These are phyloP conservation scores for Capsella rubella DNA, from an alignment of 441 rosid species.

Conservation along the genomic window DNA sequence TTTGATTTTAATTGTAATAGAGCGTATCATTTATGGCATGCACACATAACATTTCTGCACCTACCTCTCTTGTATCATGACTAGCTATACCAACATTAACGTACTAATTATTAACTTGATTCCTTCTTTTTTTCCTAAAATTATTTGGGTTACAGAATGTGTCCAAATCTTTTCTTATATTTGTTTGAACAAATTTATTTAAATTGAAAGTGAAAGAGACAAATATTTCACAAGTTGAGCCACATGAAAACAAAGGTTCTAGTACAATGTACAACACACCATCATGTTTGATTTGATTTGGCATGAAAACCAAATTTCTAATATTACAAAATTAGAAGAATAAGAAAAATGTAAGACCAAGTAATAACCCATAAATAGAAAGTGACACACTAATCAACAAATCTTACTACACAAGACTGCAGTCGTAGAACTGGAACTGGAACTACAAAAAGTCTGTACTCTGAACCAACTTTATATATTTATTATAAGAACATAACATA, in stretches of 20 bases:
- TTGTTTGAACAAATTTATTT: too few species aligned
- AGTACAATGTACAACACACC: constrained; percentile 45
- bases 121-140: not conserved
- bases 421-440: constrained; percentile 19
- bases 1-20: constrained; percentile 4
- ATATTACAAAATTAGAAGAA: constrained; percentile 31
- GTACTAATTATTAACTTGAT: constrained; percentile 7
- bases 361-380: constrained; percentile 31
- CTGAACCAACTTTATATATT: constrained; percentile 11
- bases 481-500: constrained; percentile 2
- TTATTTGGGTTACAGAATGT: too few species aligned
- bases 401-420: constrained; percentile 8
- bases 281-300: constrained; percentile 45
- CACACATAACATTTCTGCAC: constrained; percentile 1
- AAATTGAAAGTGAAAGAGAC: constrained; percentile 4
- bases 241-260: constrained; percentile 34
- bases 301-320: constrained; percentile 35
- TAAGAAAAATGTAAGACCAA: not conserved
- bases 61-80: constrained; percentile 27
- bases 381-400: constrained; percentile 11
- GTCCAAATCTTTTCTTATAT: too few species aligned
- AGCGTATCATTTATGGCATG: constrained; percentile 21
- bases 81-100: not conserved
- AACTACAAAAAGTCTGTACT: not conserved
- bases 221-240: constrained; percentile 40